Conservation (phyloP, 805 yeast species). For the Candida maesae region DNA sequence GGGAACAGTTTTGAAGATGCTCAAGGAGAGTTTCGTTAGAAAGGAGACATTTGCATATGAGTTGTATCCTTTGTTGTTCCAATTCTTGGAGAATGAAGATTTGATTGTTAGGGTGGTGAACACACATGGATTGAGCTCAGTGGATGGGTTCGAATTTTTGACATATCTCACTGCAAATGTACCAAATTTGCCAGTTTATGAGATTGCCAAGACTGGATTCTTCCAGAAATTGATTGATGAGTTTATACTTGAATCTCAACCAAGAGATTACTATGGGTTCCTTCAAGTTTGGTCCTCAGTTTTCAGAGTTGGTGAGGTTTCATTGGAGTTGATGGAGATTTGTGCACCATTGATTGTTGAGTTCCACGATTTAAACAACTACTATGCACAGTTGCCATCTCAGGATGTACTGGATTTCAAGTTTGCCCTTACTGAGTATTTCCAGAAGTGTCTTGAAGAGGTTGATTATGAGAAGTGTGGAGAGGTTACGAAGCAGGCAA, state of each 20-base stretch:
- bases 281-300: slow-evolving; percentile 29
- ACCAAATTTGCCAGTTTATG: slow-evolving; percentile 23
- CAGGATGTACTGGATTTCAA: slow-evolving; percentile 30
- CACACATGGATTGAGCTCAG: slow-evolving; percentile 29
- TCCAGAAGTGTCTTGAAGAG: slow-evolving; percentile 7
- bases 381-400: slow-evolving; percentile 25
- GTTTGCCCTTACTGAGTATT: slow-evolving; percentile 27
- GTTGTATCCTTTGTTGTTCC: slow-evolving; percentile 32
- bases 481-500: slow-evolving; percentile 15
- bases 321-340: slow-evolving; percentile 26
- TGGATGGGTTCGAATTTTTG: slow-evolving; percentile 29
- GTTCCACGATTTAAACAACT: slow-evolving; percentile 33
- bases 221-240: slow-evolving; percentile 26
- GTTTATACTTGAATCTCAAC: slow-evolving; percentile 15
- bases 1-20: slow-evolving; percentile 32
- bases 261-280: slow-evolving; percentile 30
- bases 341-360: slow-evolving; percentile 34
- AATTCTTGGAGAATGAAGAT: slow-evolving; percentile 30
- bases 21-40: slow-evolving; percentile 38
- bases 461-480: slow-evolving; percentile 6
- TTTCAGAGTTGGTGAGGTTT: slow-evolving; percentile 3
- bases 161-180: slow-evolving; percentile 18
- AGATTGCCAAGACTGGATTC: slow-evolving; percentile 27
- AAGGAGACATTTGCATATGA: slow-evolving; percentile 28
- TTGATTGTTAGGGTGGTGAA: slow-evolving; percentile 31